phyloP scores from a whole-genome alignment of 371 early-diverging fungal genomes.

The Dinochytrium kinnereticum region DNA sequence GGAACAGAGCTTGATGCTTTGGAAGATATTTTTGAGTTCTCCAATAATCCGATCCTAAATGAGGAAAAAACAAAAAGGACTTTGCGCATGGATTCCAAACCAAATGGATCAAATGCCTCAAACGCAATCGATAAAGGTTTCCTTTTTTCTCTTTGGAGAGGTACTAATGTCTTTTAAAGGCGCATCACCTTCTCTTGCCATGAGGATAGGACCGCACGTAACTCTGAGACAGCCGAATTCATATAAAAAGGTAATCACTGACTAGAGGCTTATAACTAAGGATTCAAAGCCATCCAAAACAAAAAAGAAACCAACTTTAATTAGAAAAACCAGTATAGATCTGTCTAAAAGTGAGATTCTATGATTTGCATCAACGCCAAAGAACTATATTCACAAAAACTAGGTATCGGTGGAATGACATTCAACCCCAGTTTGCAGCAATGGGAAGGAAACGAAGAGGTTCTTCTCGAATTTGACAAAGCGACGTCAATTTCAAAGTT shows the following conservation, averaged over 20 bases:
- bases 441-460: slow-evolving; percentile 58
- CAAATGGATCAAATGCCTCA: no score
- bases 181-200: no score
- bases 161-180: no score
- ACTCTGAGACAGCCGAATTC: background rate
- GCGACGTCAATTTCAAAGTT: slow-evolving; percentile 15
- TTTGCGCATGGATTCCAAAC: no score
- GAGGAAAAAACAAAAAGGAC: no score
- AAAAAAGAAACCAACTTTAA: slow-evolving; percentile 46
- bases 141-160: no score
- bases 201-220: background rate
- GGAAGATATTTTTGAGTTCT: slow-evolving; percentile 47
- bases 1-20: slow-evolving; percentile 49
- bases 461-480: slow-evolving; percentile 48
- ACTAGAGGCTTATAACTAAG: background rate
- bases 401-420: slow-evolving; percentile 47
- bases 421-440: slow-evolving; percentile 53
- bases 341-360: slow-evolving; percentile 23
- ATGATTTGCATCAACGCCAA: no score
- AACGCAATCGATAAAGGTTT: no score
- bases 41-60: no score
- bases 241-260: slow-evolving; percentile 9
- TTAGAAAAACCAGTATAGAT: slow-evolving; percentile 42
- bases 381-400: no score
- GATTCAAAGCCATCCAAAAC: background rate